phyloP scores from a whole-genome alignment of 139 green algal species.

The Tetradesmus lagerheimii region DNA sequence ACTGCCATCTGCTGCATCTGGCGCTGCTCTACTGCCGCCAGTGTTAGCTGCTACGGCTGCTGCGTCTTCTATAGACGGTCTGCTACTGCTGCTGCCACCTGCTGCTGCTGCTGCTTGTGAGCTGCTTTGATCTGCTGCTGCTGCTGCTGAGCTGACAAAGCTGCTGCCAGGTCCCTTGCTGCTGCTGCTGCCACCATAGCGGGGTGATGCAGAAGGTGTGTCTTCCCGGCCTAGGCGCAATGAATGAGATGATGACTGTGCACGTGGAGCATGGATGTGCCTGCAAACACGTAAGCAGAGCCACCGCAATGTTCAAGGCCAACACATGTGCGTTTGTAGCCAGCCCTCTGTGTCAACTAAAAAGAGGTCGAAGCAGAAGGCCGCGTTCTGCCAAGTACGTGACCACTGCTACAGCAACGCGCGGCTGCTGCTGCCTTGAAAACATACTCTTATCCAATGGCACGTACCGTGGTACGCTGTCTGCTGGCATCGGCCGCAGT shows the following conservation, averaged over 20 bases:
- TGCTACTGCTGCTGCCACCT: not conserved
- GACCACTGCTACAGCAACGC: too few relatives aligned
- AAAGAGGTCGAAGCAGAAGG: too few relatives aligned
- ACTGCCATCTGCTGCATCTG: not conserved
- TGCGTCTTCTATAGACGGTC: not conserved
- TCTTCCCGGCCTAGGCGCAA: not conserved
- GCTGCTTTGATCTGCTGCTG: not conserved
- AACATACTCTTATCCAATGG: too few relatives aligned
- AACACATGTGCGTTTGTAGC: too few relatives aligned
- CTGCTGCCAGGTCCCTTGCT: not conserved
- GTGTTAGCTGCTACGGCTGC: not conserved
- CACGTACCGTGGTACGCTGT: not conserved
- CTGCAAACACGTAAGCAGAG: too few relatives aligned
- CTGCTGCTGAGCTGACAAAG: slow-evolving; percentile 10
- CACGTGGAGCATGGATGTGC: not conserved
- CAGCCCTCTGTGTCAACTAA: too few relatives aligned
- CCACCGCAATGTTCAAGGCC: too few relatives aligned
- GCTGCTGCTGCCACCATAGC: not conserved
- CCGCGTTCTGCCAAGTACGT: too few relatives aligned
- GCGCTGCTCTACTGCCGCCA: too few relatives aligned
- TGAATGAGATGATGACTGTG: slow-evolving; percentile 12
- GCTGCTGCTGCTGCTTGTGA: slow-evolving; percentile 23
- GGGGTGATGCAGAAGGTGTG: not conserved
- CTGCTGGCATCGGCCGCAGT: slow-evolving; percentile 41
- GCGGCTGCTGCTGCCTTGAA: too few relatives aligned